Conservation (phyloP, 2,329 filamentous ascomycete genomes). For the Talaromyces sp. region DNA sequence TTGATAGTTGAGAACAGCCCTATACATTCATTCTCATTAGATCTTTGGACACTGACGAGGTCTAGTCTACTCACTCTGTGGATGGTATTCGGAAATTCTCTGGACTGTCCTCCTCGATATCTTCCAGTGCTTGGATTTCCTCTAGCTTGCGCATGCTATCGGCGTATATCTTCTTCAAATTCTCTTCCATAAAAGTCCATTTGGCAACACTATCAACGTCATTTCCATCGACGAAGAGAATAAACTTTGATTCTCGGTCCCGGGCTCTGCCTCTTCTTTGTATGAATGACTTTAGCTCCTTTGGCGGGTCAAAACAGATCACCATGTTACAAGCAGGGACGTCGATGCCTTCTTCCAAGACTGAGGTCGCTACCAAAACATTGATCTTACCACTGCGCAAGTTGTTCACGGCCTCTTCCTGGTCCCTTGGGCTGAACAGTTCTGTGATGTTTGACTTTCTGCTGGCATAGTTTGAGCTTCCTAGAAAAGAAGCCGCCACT, state of each 20-base stretch:
- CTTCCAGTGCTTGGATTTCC: constrained; percentile 47
- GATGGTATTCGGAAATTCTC: constrained; percentile 38
- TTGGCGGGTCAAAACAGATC: constrained; percentile 59
- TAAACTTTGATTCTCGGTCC: constrained; percentile 50
- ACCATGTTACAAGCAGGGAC: constrained; percentile 61
- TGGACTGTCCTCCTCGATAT: constrained; percentile 35
- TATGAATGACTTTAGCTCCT: constrained; percentile 61
- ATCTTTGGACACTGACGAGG: not conserved
- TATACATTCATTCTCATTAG: constrained; percentile 19
- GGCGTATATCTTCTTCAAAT: constrained; percentile 68
- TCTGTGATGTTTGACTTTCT: constrained; percentile 48
- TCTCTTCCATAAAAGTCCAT: constrained; percentile 65
- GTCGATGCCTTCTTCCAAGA: constrained; percentile 60
- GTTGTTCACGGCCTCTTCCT: constrained; percentile 50
- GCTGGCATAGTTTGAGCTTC: constrained; percentile 40
- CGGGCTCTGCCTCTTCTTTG: constrained; percentile 63
- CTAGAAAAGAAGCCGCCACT: constrained; percentile 49
- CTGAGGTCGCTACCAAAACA: constrained; percentile 55
- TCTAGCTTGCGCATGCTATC: constrained; percentile 55
- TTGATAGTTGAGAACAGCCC: constrained; percentile 66
- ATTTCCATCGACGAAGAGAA: constrained; percentile 43
- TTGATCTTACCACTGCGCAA: constrained; percentile 52
- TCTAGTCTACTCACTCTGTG: constrained; percentile 33
- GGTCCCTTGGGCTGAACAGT: constrained; percentile 43
- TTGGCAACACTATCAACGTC: constrained; percentile 34